Conservation (phyloP, 352 stramenopile species). For the Globisporangium spinosum region DNA sequence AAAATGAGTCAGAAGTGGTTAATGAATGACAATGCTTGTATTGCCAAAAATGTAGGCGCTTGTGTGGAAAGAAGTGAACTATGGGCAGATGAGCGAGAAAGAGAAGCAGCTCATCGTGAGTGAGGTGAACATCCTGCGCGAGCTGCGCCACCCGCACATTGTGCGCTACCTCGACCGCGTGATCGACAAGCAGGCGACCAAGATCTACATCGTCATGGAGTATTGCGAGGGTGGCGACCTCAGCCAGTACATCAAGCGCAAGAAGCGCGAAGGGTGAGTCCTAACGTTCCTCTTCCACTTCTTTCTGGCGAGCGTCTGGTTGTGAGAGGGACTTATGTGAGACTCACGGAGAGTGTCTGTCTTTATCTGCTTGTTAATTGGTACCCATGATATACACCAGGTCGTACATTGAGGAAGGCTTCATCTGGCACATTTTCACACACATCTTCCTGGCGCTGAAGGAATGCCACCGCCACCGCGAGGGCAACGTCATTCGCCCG, state of each 20-base stretch:
- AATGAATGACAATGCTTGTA: background rate
- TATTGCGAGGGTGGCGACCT: slow-evolving; percentile 90
- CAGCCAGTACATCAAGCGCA: slow-evolving; percentile 89
- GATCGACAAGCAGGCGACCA: slow-evolving; percentile 90
- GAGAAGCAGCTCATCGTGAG: slow-evolving; percentile 93
- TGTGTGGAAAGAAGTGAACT: slow-evolving; percentile 93
- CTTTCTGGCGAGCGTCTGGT: background rate
- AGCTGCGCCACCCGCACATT: slow-evolving; percentile 91
- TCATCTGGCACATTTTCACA: slow-evolving; percentile 92
- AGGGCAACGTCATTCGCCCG: slow-evolving; percentile 71
- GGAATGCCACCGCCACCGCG: slow-evolving; percentile 86
- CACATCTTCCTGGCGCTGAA: slow-evolving; percentile 91
- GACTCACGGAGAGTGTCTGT: background rate
- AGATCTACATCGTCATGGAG: slow-evolving; percentile 95
- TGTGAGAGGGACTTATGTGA: background rate
- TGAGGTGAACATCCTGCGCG: slow-evolving; percentile 93
- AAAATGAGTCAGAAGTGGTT: background rate
- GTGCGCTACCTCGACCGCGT: slow-evolving; percentile 93
- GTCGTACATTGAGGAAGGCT: slow-evolving; percentile 90
- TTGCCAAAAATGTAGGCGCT: slow-evolving; percentile 50
- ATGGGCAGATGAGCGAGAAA: slow-evolving; percentile 90
- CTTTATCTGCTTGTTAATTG: background rate
- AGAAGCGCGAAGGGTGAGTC: slow-evolving; percentile 82
- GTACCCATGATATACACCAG: slow-evolving; percentile 21
- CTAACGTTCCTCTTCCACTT: background rate